Percentiles rank a stretch among this genome's conserved stretches.
These are phyloP conservation scores for Ulota crispa DNA, from an alignment of 225 moss, liverwort and hornwort genomes.

Conservation along the genomic window DNA sequence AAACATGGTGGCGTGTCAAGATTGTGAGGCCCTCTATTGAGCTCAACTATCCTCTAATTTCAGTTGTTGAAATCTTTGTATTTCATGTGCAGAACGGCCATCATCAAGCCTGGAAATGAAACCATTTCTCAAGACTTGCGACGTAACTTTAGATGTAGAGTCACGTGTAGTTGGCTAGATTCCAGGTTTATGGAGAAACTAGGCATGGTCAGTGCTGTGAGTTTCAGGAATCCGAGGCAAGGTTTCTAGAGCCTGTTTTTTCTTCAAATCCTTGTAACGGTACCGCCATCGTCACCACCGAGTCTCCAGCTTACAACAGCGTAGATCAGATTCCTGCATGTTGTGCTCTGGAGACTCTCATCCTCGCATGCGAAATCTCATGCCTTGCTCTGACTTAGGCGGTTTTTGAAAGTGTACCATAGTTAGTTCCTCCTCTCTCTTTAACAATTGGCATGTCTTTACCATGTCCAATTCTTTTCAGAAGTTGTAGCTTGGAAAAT, in stretches of 20 bases:
- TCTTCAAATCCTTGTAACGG: not conserved
- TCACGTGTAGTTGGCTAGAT: not conserved
- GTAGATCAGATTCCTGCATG: slow-evolving; percentile 16
- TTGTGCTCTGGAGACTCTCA: slow-evolving; percentile 11
- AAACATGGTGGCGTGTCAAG: too few species aligned
- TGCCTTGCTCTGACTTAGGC: not conserved
- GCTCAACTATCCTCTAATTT: too few species aligned
- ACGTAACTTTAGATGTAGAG: not conserved
- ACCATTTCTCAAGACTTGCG: not conserved
- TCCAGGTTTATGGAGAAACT: not conserved
- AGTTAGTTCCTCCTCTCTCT: slow-evolving; percentile 1
- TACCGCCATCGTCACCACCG: not conserved
- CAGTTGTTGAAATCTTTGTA: not conserved
- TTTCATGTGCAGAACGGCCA: slow-evolving; percentile 37
- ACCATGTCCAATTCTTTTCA: not conserved
- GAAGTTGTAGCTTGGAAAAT: not conserved
- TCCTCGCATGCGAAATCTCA: not conserved
- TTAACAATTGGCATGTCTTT: slow-evolving; percentile 3
- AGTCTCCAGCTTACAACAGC: slow-evolving; percentile 25
- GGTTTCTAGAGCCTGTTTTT: not conserved
- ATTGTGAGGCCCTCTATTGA: too few species aligned
- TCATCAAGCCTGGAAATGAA: slow-evolving; percentile 46
- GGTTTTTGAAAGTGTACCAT: slow-evolving; percentile 26
- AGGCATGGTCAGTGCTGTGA: not conserved
- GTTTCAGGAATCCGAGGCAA: not conserved